phyloP scores from a whole-genome alignment of 345 rosid species.

The Melaleuca quinquenervia region DNA sequence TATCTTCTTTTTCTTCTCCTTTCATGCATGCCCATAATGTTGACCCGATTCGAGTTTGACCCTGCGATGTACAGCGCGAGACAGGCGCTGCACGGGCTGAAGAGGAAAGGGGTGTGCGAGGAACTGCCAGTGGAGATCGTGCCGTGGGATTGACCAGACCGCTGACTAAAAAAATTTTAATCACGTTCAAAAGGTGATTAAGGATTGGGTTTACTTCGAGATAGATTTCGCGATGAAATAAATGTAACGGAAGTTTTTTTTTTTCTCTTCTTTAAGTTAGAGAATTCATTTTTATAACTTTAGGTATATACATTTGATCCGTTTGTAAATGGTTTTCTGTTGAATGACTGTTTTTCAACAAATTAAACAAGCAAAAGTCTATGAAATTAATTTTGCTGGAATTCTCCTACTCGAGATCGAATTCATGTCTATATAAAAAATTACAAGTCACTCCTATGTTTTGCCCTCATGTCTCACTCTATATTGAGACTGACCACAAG shows the following conservation, averaged over 20 bases:
- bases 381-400: not conserved
- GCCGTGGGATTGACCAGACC: not conserved
- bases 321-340: not conserved
- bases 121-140: not conserved
- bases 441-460: not conserved
- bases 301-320: accelerated
- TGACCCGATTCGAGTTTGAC: not conserved
- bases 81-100: not conserved
- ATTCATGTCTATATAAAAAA: not conserved
- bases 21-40: not conserved
- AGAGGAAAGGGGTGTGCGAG: not conserved
- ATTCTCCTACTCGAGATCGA: not conserved
- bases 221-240: accelerated
- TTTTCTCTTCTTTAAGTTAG: not conserved
- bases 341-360: accelerated
- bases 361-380: not conserved
- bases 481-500: not conserved
- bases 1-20: not conserved
- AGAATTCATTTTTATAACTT: not conserved
- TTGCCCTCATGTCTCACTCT: not conserved
- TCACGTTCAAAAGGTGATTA: not conserved
- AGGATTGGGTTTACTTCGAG: not conserved
- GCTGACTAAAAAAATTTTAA: not conserved
- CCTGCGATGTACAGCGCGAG: not conserved
- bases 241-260: too few relatives aligned